Evolutionary conservation across 345 rosid genomes (phyloP), one percentile per base, ranked within the genome.

Genomic region (Sonneratia alba): DNA sequence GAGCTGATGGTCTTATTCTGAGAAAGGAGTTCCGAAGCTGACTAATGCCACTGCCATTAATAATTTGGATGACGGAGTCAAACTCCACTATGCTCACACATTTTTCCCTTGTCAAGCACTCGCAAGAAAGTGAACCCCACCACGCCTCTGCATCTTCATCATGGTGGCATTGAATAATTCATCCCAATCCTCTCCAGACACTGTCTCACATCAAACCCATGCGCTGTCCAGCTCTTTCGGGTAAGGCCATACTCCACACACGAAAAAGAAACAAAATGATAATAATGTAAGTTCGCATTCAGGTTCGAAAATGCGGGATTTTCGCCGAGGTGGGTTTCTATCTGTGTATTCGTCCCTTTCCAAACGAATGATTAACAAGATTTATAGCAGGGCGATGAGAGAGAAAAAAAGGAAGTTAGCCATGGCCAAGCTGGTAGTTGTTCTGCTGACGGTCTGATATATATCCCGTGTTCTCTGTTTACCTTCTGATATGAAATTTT

Each of bases 91-190:
- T 56, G 62, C 32, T 21, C 32, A 56, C 24, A 56, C n/a, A 21
- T 56, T 56, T 56, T 21, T 56, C 32, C 62, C n/a, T 56, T 56
- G 62, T 56, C 62, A 56, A 56, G 62, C 62, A 56, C 62, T 56
- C n/a, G 62, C 24, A 3, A 12, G n/a, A 56, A 56, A 19, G 55
- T 27, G 32, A 27, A 27, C 32, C 32, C 32, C 13, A 15, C 55
- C 16, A 49, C 13, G 62, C 62, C 4, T 56, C 62, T 56, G 21
- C 62, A 56, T 56, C 62, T 56, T 56, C 62, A 56, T 56, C 24
- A 56, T 56, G 24, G 24, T 19, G 7, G 32, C 11, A 56, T 56
- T 56, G 24, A 56, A 56, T 56, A 15, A 6, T 6, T 1, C 16
- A 15, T 22, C 24, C 18, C 24, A 19, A 12, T 56, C n/a, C 62